These are phyloP conservation scores for Cryptococcus sp. DNA, from an alignment of 1,284 basidiomycete genomes.

Conservation along the genomic window DNA sequence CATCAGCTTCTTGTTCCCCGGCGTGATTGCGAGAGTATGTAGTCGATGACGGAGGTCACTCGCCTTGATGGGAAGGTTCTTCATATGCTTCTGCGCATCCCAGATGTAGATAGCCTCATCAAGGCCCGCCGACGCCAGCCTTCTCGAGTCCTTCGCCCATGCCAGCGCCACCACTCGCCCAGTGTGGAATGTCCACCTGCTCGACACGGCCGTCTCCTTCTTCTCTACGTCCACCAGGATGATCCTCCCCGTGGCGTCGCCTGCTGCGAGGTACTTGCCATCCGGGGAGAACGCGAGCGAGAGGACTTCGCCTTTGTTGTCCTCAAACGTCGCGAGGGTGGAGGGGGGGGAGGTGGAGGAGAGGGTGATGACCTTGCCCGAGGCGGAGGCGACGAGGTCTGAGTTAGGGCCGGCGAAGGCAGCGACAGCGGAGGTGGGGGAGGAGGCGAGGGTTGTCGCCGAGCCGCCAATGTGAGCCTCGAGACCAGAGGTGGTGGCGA, in stretches of 20 bases:
- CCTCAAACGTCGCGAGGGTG: slow-evolving; percentile 56
- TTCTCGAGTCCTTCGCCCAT: slow-evolving; percentile 69
- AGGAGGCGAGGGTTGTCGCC: slow-evolving; percentile 19
- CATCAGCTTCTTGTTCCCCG: not conserved
- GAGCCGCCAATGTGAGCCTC: slow-evolving; percentile 53
- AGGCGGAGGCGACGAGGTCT: slow-evolving; percentile 39
- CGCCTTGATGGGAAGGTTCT: slow-evolving; percentile 72
- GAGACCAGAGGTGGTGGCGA: slow-evolving; percentile 64
- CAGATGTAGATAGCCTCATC: slow-evolving; percentile 92
- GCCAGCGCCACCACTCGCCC: slow-evolving; percentile 74
- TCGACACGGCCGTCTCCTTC: slow-evolving; percentile 63
- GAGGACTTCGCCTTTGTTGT: slow-evolving; percentile 68
- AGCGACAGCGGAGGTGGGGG: slow-evolving; percentile 37
- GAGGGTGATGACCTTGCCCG: slow-evolving; percentile 63
- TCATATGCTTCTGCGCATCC: slow-evolving; percentile 70
- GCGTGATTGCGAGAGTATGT: not conserved
- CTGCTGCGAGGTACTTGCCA: slow-evolving; percentile 68
- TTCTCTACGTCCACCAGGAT: slow-evolving; percentile 59
- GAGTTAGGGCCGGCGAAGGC: slow-evolving; percentile 26
- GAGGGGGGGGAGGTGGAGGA: slow-evolving; percentile 22
- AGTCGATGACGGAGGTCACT: slow-evolving; percentile 15
- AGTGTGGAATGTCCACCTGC: slow-evolving; percentile 84
- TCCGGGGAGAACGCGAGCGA: slow-evolving; percentile 78
- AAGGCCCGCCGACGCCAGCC: slow-evolving; percentile 80
- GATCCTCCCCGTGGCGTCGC: slow-evolving; percentile 59